Percentiles rank a stretch among this genome's conserved stretches.
Evolutionary conservation across 352 stramenopile species (phyloP).

Genomic region (Globisporangium megalacanthum): DNA sequence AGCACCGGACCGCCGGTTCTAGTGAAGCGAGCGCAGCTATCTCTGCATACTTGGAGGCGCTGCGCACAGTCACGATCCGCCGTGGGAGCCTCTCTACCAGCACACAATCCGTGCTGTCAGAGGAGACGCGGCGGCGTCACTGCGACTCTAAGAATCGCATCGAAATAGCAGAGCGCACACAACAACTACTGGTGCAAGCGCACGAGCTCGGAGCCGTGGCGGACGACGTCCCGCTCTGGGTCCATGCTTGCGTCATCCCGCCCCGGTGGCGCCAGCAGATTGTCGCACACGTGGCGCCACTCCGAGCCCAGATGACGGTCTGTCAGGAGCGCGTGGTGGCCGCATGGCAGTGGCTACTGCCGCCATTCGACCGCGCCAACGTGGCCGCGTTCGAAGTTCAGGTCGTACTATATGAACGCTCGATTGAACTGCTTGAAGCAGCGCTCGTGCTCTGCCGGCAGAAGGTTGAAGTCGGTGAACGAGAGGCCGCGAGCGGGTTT

Average conservation of each 20-base stretch:
- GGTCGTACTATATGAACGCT: slow-evolving; percentile 28
- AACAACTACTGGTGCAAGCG: slow-evolving; percentile 29
- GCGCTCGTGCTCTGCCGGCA: slow-evolving; percentile 30
- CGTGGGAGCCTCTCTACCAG: slow-evolving; percentile 21
- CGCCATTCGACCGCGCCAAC: slow-evolving; percentile 33
- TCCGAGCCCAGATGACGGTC: slow-evolving; percentile 33
- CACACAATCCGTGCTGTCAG: slow-evolving; percentile 7
- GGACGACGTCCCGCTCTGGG: slow-evolving; percentile 34
- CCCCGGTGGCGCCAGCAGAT: slow-evolving; percentile 34
- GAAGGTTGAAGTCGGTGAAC: slow-evolving; percentile 24
- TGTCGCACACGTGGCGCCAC: slow-evolving; percentile 24
- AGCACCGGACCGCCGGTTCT: slow-evolving; percentile 5
- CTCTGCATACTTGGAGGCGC: slow-evolving; percentile 15
- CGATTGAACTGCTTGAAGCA: slow-evolving; percentile 17
- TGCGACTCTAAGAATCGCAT: slow-evolving; percentile 38
- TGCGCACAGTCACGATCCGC: slow-evolving; percentile 10
- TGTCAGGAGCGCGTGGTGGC: slow-evolving; percentile 24
- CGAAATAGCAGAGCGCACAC: slow-evolving; percentile 23
- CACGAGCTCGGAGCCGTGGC: slow-evolving; percentile 26
- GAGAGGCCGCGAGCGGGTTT: slow-evolving; percentile 24
- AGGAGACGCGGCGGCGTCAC: slow-evolving; percentile 21
- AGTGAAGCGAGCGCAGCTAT: slow-evolving; percentile 4
- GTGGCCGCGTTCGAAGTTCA: slow-evolving; percentile 33
- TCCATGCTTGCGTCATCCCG: slow-evolving; percentile 33
- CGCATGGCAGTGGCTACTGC: slow-evolving; percentile 33